phyloP scores from a whole-genome alignment of 140 eudicot species.

The Ambrosia hybrid region DNA sequence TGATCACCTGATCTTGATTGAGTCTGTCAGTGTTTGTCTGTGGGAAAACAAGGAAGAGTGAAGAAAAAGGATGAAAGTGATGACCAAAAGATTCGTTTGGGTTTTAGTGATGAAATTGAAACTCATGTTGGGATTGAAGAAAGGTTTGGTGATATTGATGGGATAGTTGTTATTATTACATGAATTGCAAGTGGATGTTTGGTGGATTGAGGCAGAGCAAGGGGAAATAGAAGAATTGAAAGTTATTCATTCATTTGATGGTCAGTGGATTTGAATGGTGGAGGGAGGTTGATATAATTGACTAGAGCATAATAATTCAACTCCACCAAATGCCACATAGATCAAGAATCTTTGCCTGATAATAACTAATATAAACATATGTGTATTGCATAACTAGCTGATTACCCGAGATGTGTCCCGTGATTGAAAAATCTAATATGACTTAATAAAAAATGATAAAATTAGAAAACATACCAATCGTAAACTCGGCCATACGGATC shows the following conservation, averaged over 20 bases:
- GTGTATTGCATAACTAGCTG: too few species aligned
- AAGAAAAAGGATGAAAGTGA: slow-evolving; percentile 21
- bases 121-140: slow-evolving; percentile 4
- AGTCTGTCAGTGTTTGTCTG: slow-evolving; percentile 40
- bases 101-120: not conserved
- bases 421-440: too few species aligned
- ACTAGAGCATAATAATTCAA: slow-evolving; percentile 2
- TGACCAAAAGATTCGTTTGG: slow-evolving; percentile 1
- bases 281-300: slow-evolving; percentile 24
- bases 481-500: too few species aligned
- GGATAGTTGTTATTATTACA: too few species aligned
- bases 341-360: slow-evolving; percentile 6
- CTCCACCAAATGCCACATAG: slow-evolving; percentile 19
- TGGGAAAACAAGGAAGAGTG: slow-evolving; percentile 31
- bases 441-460: too few species aligned
- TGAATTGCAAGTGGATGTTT: not conserved
- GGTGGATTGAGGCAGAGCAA: not conserved
- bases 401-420: too few species aligned
- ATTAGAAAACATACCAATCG: too few species aligned
- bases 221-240: not conserved
- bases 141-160: slow-evolving; percentile 16
- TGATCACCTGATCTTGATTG: slow-evolving; percentile 37
- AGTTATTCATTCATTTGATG: not conserved
- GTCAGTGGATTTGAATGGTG: slow-evolving; percentile 26
- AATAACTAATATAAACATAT: not conserved